Conservation (phyloP, 805 yeast species). For the Candida patagonica region DNA sequence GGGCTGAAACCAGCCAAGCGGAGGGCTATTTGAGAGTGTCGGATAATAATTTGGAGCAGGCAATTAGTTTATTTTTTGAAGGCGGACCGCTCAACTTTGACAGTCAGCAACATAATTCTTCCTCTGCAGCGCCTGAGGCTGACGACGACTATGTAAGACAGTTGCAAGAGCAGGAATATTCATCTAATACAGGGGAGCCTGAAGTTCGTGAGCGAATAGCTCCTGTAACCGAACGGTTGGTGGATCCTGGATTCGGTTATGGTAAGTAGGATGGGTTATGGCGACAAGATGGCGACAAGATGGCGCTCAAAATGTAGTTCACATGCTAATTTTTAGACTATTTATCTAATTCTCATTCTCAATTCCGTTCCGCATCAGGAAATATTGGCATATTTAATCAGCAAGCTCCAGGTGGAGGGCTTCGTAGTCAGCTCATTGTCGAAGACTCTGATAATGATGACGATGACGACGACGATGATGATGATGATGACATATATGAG, state of each 20-base stretch:
- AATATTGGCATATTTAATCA: constrained; percentile 46
- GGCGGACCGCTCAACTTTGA: constrained; percentile 30
- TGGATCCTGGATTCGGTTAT: constrained; percentile 33
- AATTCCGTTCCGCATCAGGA: not conserved
- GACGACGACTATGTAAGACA: constrained; percentile 12
- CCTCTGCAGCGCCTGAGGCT: constrained; percentile 3
- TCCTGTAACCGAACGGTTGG: constrained; percentile 68
- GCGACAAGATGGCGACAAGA: not conserved
- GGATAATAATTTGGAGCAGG: constrained; percentile 69
- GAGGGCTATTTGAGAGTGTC: constrained; percentile 69
- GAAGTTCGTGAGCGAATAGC: constrained; percentile 71
- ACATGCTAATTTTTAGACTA: not conserved
- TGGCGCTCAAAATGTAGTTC: no score
- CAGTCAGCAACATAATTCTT: constrained; percentile 14
- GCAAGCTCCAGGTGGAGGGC: constrained; percentile 6
- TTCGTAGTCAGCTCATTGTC: constrained; percentile 18
- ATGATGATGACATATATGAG: constrained; percentile 31
- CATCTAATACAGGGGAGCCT: constrained; percentile 4
- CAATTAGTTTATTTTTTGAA: constrained; percentile 78
- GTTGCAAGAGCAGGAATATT: constrained; percentile 22
- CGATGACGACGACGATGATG: constrained; percentile 21
- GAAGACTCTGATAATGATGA: constrained; percentile 32
- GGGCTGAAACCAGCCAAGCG: constrained; percentile 61
- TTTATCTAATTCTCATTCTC: not conserved
- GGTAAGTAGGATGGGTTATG: not conserved